phyloP scores from a whole-genome alignment of 225 moss, liverwort and hornwort species.

The Pseudisothecium myosuroides region DNA sequence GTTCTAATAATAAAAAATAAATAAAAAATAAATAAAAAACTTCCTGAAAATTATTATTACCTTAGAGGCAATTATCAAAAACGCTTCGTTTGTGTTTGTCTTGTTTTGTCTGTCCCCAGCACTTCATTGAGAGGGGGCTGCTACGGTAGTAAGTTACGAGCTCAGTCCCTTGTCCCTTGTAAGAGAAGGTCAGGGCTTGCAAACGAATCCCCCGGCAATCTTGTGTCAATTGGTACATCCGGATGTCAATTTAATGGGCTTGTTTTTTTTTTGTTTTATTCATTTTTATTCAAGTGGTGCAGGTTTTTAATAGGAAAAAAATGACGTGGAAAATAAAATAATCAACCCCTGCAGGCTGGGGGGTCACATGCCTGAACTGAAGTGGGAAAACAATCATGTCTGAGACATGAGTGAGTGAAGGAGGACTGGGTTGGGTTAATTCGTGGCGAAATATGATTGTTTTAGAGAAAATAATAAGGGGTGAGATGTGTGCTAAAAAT shows the following conservation, averaged over 20 bases:
- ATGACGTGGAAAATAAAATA: not conserved
- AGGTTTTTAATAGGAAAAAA: not conserved
- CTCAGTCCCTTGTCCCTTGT: no score
- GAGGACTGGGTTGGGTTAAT: not conserved
- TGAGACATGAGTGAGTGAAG: not conserved
- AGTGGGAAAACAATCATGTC: not conserved
- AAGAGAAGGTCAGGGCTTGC: not conserved
- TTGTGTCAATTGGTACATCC: not conserved
- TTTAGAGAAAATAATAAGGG: no score
- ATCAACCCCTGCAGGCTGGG: not conserved
- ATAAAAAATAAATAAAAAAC: no score
- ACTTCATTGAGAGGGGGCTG: not conserved
- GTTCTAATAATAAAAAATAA: no score
- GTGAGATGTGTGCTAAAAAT: not conserved
- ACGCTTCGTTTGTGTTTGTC: not conserved
- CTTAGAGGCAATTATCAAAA: not conserved
- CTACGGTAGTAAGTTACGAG: not conserved
- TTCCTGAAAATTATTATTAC: not conserved
- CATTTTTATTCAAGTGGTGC: not conserved
- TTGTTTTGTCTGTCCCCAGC: not conserved
- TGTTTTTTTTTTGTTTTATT: not conserved
- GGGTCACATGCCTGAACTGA: not conserved
- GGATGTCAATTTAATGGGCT: not conserved
- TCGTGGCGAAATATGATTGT: not conserved
- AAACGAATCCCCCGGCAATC: not conserved